phyloP scores from a whole-genome alignment of 139 green algal genomes.

The Chlamydomonas asymmetrica region DNA sequence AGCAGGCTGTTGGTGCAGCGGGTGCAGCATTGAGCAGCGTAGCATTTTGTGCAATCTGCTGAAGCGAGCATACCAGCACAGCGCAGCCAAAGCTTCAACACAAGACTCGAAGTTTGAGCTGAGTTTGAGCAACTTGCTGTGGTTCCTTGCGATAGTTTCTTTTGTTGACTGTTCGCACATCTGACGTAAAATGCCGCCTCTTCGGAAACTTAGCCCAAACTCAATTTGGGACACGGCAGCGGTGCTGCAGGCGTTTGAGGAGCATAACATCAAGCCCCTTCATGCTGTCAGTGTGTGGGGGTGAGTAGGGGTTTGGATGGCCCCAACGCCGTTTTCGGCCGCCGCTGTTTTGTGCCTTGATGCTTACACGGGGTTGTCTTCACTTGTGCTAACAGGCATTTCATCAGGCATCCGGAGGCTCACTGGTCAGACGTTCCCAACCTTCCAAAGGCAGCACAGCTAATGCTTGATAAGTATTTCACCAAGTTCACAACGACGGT shows the following conservation, averaged over 20 bases:
- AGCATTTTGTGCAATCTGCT: too few species aligned
- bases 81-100: too few species aligned
- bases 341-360: background rate
- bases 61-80: too few species aligned
- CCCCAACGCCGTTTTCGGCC: background rate
- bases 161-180: too few species aligned
- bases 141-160: too few species aligned
- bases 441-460: constrained; percentile 66
- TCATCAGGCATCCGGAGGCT: constrained; percentile 57
- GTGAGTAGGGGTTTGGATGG: constrained; percentile 33
- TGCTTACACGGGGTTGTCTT: background rate
- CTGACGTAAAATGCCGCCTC: background rate
- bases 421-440: constrained; percentile 66
- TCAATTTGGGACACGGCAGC: constrained; percentile 62
- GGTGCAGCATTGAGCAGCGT: too few species aligned
- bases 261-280: constrained; percentile 54
- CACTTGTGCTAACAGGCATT: constrained; percentile 45
- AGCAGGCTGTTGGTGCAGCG: too few species aligned
- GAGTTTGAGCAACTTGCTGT: too few species aligned
- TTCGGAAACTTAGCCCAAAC: constrained; percentile 15
- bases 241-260: constrained; percentile 54
- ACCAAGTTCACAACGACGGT: constrained; percentile 47
- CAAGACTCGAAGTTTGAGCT: too few species aligned
- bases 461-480: constrained; percentile 63
- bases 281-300: constrained; percentile 65